A percentile compares a stretch with the other conserved stretches of the same genome.
These are phyloP conservation scores for Fusarium albidum DNA, from an alignment of 2,329 filamentous ascomycete species.

Conservation along the genomic window DNA sequence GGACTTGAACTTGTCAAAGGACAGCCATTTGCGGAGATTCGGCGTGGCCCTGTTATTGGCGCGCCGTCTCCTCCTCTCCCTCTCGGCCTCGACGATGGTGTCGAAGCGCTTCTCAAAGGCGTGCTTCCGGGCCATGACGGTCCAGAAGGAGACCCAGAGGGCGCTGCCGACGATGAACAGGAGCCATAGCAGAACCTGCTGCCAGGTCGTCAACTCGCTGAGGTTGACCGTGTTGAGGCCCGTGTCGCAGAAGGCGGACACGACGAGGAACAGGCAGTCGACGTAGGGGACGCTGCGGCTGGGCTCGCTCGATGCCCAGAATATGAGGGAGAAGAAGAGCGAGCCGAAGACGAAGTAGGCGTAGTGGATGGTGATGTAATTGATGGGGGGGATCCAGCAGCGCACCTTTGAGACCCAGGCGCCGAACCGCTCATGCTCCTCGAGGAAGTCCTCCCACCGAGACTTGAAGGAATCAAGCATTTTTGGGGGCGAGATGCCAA, in stretches of 20 bases:
- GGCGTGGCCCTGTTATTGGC: slow-evolving; percentile 6
- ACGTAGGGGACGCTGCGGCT: slow-evolving; percentile 62
- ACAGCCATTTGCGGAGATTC: slow-evolving; percentile 28
- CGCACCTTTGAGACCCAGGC: slow-evolving; percentile 4
- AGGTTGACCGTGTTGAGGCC: slow-evolving; percentile 75
- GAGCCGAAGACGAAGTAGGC: slow-evolving; percentile 68
- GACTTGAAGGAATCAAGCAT: slow-evolving; percentile 33
- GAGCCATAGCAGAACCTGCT: slow-evolving; percentile 71
- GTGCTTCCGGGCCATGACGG: slow-evolving; percentile 66
- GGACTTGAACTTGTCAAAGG: slow-evolving; percentile 33
- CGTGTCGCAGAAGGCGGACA: slow-evolving; percentile 72
- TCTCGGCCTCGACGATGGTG: slow-evolving; percentile 55
- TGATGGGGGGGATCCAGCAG: slow-evolving; percentile 53
- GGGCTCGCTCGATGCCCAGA: slow-evolving; percentile 66
- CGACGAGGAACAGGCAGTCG: slow-evolving; percentile 72
- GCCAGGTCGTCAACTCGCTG: slow-evolving; percentile 70
- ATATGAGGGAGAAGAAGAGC: slow-evolving; percentile 65
- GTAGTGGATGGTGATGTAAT: slow-evolving; percentile 73
- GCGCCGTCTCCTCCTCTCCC: slow-evolving; percentile 40
- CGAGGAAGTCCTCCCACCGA: slow-evolving; percentile 34
- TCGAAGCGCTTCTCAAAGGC: slow-evolving; percentile 70
- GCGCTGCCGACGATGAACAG: slow-evolving; percentile 72
- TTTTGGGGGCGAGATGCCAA: slow-evolving; percentile 19
- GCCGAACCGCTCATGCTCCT: slow-evolving; percentile 31
- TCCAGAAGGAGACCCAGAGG: slow-evolving; percentile 72